Percentiles rank a stretch among this genome's conserved stretches.
phyloP scores from a whole-genome alignment of 108 stramenopile species.

The Nannochloropsis salina region DNA sequence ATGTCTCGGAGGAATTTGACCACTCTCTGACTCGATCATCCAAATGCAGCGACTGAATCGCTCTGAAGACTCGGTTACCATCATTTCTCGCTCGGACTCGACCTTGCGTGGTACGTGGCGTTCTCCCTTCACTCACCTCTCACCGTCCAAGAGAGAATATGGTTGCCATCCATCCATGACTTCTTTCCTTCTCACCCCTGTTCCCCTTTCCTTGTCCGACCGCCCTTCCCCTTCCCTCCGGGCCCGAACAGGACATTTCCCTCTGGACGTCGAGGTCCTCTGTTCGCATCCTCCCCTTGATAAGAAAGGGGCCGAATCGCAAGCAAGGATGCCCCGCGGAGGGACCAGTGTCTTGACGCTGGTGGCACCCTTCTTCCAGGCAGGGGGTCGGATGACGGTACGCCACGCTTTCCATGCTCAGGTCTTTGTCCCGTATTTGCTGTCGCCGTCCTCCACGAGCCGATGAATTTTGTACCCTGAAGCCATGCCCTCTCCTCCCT shows the following conservation, averaged over 20 bases:
- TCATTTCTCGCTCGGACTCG: slow-evolving; percentile 52
- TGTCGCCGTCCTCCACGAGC: too few relatives aligned
- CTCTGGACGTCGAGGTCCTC: neutral
- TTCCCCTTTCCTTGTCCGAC: neutral
- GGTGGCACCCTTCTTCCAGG: slow-evolving; percentile 48
- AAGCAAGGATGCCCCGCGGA: neutral
- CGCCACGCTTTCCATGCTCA: neutral
- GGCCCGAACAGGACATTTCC: neutral
- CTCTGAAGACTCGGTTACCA: slow-evolving; percentile 16
- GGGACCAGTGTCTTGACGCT: slow-evolving; percentile 29
- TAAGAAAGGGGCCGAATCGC: too few relatives aligned
- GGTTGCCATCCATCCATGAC: too few relatives aligned
- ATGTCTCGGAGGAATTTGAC: too few relatives aligned
- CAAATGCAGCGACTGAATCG: slow-evolving; percentile 28
- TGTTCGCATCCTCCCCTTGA: neutral
- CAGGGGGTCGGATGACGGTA: slow-evolving; percentile 48
- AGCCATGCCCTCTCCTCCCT: neutral
- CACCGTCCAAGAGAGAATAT: neutral
- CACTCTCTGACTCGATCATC: too few relatives aligned
- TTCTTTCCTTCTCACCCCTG: neutral
- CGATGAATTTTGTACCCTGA: too few relatives aligned
- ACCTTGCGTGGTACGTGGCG: slow-evolving; percentile 53
- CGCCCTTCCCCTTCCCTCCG: too few relatives aligned
- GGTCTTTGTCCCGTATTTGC: neutral
- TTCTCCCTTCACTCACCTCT: slow-evolving; percentile 37